phyloP scores from a whole-genome alignment of 2,329 filamentous ascomycete species.

The Colletotrichum higginsianum region DNA sequence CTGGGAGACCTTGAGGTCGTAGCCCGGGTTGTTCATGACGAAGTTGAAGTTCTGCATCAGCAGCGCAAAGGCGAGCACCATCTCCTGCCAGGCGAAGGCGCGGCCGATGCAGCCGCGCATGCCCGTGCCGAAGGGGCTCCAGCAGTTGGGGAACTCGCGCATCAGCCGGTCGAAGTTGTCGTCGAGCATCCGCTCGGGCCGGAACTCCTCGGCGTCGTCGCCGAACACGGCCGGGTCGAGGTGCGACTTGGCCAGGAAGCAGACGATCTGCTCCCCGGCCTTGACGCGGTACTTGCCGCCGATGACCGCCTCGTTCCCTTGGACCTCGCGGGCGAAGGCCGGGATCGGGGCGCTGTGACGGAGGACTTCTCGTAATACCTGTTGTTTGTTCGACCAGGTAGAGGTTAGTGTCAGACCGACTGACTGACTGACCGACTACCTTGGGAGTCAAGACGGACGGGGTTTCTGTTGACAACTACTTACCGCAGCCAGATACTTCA shows the following conservation, averaged over 20 bases:
- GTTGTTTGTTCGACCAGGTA: no score
- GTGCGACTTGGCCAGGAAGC: constrained; percentile 64
- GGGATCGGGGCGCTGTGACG: constrained; percentile 49
- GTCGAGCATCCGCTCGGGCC: constrained; percentile 74
- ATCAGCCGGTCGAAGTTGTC: constrained; percentile 60
- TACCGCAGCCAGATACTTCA: constrained; percentile 75
- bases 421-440: neutral
- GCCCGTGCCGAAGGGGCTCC: constrained; percentile 70
- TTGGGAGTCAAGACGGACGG: no score
- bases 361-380: constrained; percentile 69
- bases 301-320: constrained; percentile 61
- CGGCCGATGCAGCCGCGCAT: constrained; percentile 67
- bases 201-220: constrained; percentile 69
- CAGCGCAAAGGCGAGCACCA: constrained; percentile 63
- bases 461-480: neutral
- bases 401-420: neutral
- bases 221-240: constrained; percentile 71
- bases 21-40: constrained; percentile 69
- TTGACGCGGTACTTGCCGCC: constrained; percentile 69
- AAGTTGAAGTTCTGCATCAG: constrained; percentile 79
- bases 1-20: constrained; percentile 66
- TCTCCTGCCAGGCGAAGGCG: constrained; percentile 69
- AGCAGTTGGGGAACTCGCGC: constrained; percentile 51
- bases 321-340: constrained; percentile 48
- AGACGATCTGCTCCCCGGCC: constrained; percentile 59